Evolutionary conservation across 2,329 filamentous ascomycete genomes (phyloP).

Genomic region (Colletotrichum tofieldiae): DNA sequence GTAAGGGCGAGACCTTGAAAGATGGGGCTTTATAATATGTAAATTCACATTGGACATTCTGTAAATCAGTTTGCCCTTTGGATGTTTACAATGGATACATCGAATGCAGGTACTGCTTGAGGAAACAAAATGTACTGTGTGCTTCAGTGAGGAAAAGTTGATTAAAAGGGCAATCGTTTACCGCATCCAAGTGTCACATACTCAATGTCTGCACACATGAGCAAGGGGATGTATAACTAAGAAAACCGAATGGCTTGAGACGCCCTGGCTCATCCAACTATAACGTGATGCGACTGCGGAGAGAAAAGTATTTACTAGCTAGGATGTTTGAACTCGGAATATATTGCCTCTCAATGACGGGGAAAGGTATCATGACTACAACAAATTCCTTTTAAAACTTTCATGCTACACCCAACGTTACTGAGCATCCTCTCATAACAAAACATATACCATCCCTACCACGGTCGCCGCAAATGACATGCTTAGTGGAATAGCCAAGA

Average conservation of each 20-base stretch:
- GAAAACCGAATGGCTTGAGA: not conserved
- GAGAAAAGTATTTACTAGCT: not conserved
- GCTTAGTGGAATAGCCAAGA: not conserved
- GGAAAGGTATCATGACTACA: not conserved
- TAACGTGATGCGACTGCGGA: too few relatives aligned
- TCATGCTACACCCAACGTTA: not conserved
- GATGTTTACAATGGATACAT: too few relatives aligned
- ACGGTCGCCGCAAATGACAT: not conserved
- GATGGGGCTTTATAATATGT: too few relatives aligned
- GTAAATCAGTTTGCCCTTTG: too few relatives aligned
- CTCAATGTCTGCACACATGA: not conserved
- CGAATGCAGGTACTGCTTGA: not conserved
- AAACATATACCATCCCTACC: not conserved
- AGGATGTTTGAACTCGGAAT: too few relatives aligned
- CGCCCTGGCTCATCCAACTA: not conserved
- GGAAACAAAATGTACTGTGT: not conserved
- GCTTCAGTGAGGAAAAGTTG: not conserved
- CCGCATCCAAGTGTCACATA: accelerated
- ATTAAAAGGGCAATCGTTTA: too few relatives aligned
- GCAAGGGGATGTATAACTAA: not conserved
- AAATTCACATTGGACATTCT: too few relatives aligned
- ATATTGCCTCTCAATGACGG: too few relatives aligned
- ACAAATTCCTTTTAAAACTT: not conserved
- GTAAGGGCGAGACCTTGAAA: too few relatives aligned
- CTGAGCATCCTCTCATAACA: not conserved